Base-by-base conservation (phyloP, 2,329 filamentous ascomycete species). In the Penicillium oxalicum region DNA sequence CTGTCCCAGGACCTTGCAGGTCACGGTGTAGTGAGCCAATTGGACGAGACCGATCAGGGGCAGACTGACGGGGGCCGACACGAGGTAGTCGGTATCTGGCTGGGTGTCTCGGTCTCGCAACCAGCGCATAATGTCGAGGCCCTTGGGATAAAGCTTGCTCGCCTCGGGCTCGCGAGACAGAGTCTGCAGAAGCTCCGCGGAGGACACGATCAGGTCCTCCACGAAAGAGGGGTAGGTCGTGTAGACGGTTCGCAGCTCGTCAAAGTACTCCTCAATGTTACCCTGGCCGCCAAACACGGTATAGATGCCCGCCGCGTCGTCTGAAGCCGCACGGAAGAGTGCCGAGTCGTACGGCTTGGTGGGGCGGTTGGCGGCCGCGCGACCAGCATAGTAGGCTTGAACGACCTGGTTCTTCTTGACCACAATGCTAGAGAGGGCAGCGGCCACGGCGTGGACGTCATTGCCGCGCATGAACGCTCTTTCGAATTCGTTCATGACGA, bases 251-350 rank as follows among this genome's bases (percentile, higher is more conserved):
- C 93, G 84, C 54, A 98, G 81, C 75, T 98, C 93, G 60, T 98
- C 91, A 64, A 98, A 98, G 74, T 98, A 98, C 74, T 98, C 94
- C 72, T 98, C 91, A 56, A 98, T 97, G 71, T 98, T 98, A 61
- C 93, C 93, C 70, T 98, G 93, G 5, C 93, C 93, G 51, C 93
- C 93, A 59, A 97, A 95, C 53, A 98, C 90, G 57, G 85, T 91
- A 75, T 95, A 98, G 51, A 98, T 81, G 61, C 82, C 85, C 47
- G 91, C 91, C 48, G 84, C 83, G 53, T 82, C 85, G 54, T 96
- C 91, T 40, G 87, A 84, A 8, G 89, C 89, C 44, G 93, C 91
- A 59, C 93, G 82, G 65, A 96, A 82, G 40, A 98, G 80, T 33
- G 93, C 94, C 36, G 94, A 97, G 67, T 95, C 88, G 69, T 98